Base-by-base conservation (phyloP, 768 basidiomycete genomes). In the Suillus subluteus region DNA sequence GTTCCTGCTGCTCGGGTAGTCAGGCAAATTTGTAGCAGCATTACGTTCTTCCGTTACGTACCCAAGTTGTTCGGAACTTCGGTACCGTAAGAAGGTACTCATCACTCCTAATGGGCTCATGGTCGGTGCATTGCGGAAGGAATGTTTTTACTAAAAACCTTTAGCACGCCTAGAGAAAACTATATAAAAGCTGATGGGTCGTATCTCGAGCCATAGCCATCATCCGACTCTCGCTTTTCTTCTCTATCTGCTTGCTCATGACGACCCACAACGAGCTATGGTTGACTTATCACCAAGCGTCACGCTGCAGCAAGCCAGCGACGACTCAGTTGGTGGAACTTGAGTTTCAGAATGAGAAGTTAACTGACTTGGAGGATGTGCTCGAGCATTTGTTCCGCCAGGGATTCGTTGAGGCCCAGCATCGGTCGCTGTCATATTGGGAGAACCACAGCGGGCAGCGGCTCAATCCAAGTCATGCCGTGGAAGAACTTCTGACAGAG, bases 321-420 rank as follows among this genome's bases (percentile, higher is more conserved):
- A 83, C 83, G 23, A 79, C 82, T 40, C 83, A 84, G 73, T 81
- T 85, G 73, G 75, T 85, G 62, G 83, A 83, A 70, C 76, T 85
- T 64, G 79, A 81, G 68, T 79, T 79, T 68, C 75, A 79, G 66
- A 77, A 79, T 58, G 74, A 81, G 50, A 77, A 77, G 65, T 75
- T 85, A 26, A 52, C 70, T 55, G 83, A 82, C 72, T 72, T 86
- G 67, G 84, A 85, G 70, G 83, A 84, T 66, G 80, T 85, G 7
- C 79, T 85, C 40, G 83, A 84, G 43, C 80, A 79, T 59, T 72
- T 76, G 50, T 84, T 84, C 73, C 70, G 74, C 64, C 81, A 83
- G 65, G 84, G 84, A 43, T 84, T 81, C 66, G 76, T 85, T 21
- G 82, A 84, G 50, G 73, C 82, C 30, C 80, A 79, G 72, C 75